Percentiles rank a stretch among this genome's conserved stretches.
Conservation (phyloP, 139 green algal genomes). For the Mychonastes homosphaera region DNA sequence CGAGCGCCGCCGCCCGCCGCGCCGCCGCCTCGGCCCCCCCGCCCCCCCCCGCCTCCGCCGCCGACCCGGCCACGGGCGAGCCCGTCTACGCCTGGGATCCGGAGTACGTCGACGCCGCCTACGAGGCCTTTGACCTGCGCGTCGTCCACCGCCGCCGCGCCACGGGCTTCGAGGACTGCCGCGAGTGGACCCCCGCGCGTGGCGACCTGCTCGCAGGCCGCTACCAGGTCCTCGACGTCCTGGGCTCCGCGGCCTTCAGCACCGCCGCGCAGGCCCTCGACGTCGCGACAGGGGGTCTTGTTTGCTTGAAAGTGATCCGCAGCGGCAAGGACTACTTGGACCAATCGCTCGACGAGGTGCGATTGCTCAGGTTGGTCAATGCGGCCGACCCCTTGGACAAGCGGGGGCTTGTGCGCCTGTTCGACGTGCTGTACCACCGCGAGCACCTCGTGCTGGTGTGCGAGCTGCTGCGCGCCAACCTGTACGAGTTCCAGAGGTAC, state of each 20-base stretch:
- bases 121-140: slow-evolving; percentile 64
- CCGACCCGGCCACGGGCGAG: slow-evolving; percentile 3
- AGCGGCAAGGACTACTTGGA: slow-evolving; percentile 83
- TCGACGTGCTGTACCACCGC: slow-evolving; percentile 96
- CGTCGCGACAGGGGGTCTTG: slow-evolving; percentile 64
- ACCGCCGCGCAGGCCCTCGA: slow-evolving; percentile 89
- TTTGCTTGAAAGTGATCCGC: slow-evolving; percentile 98
- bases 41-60: background rate
- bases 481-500: slow-evolving; percentile 98
- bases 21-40: background rate
- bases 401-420: slow-evolving; percentile 77
- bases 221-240: slow-evolving; percentile 83
- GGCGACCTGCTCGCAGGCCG: slow-evolving; percentile 81
- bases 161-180: slow-evolving; percentile 89
- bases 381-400: slow-evolving; percentile 74
- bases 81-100: slow-evolving; percentile 30
- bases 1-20: background rate
- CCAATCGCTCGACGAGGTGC: slow-evolving; percentile 82
- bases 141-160: slow-evolving; percentile 51
- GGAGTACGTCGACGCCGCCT: slow-evolving; percentile 43
- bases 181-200: slow-evolving; percentile 75
- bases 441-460: slow-evolving; percentile 96
- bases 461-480: slow-evolving; percentile 91
- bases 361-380: slow-evolving; percentile 61
- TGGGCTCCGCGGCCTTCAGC: slow-evolving; percentile 89